These are phyloP conservation scores for Cicer pinnatifidum DNA, from an alignment of 306 rosid species.

Conservation along the genomic window DNA sequence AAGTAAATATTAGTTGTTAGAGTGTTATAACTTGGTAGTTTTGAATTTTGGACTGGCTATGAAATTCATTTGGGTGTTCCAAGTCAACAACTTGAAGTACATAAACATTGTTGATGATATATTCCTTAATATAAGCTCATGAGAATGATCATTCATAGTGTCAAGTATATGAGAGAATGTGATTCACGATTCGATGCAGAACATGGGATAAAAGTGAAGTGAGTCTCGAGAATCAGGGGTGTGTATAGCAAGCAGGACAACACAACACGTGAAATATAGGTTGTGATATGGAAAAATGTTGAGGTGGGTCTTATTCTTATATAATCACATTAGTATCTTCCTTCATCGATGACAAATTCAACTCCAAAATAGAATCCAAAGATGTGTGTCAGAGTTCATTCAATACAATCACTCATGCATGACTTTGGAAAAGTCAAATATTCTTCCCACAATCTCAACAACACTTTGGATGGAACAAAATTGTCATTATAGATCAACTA, in stretches of 20 bases:
- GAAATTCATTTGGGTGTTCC: too few relatives aligned
- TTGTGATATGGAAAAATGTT: constrained; percentile 72
- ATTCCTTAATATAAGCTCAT: not conserved
- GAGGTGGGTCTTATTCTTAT: constrained; percentile 55
- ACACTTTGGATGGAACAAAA: constrained; percentile 16
- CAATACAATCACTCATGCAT: constrained; percentile 44
- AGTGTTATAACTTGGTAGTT: too few relatives aligned
- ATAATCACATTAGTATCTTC: constrained; percentile 34
- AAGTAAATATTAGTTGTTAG: too few relatives aligned
- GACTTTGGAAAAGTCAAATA: constrained; percentile 44
- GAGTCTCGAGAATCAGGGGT: constrained; percentile 81
- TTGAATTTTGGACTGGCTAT: too few relatives aligned
- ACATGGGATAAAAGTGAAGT: constrained; percentile 58
- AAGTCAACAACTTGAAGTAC: too few relatives aligned
- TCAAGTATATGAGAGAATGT: constrained; percentile 32
- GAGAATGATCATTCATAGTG: not conserved
- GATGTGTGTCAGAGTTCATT: constrained; percentile 56
- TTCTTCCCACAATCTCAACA: constrained; percentile 62
- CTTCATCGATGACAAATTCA: constrained; percentile 37
- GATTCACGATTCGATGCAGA: constrained; percentile 22
- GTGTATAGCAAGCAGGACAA: constrained; percentile 46
- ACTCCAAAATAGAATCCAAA: constrained; percentile 69
- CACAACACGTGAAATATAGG: constrained; percentile 87
- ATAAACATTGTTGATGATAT: too few relatives aligned
- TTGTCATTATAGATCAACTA: constrained; percentile 7